A percentile compares a stretch with the other conserved stretches of the same genome.
phyloP scores from a whole-genome alignment of 768 basidiomycete species.

The Pleurotus platypus region DNA sequence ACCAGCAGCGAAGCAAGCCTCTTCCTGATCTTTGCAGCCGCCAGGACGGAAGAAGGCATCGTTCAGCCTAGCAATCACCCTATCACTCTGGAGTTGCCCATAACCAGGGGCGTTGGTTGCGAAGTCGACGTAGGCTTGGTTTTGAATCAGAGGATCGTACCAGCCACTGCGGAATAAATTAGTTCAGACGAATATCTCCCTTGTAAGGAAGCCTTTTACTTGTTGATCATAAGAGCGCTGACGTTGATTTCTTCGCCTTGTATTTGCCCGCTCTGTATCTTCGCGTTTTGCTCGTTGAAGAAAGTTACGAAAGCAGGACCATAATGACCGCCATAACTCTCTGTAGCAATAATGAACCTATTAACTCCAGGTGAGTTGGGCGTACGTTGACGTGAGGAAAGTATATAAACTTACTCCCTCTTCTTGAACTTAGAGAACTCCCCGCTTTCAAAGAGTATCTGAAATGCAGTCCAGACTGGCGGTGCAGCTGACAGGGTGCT shows the following conservation, averaged over 20 bases:
- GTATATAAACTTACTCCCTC: conserved; percentile 39
- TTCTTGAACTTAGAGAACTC: conserved; percentile 48
- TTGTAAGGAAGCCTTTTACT: conserved; percentile 26
- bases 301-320: conserved; percentile 62
- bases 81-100: conserved; percentile 51
- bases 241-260: conserved; percentile 49
- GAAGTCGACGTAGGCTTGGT: conserved; percentile 57
- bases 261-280: conserved; percentile 40
- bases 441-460: conserved; percentile 55
- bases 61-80: conserved; percentile 43
- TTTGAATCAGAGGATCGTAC: conserved; percentile 64
- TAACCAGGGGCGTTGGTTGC: conserved; percentile 63
- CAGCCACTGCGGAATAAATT: conserved; percentile 42
- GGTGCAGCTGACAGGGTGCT: conserved; percentile 54
- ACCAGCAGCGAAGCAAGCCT: conserved; percentile 56
- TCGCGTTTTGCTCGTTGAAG: conserved; percentile 58
- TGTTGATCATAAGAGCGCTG: conserved; percentile 64
- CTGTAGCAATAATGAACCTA: conserved; percentile 63
- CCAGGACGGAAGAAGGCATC: conserved; percentile 39
- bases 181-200: background rate
- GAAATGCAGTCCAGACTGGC: conserved; percentile 60
- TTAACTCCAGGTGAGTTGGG: background rate
- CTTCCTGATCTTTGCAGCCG: conserved; percentile 54
- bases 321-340: conserved; percentile 69
- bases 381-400: background rate